These are phyloP conservation scores for Phytophthora kernoviae DNA, from an alignment of 352 stramenopile species.

Conservation along the genomic window DNA sequence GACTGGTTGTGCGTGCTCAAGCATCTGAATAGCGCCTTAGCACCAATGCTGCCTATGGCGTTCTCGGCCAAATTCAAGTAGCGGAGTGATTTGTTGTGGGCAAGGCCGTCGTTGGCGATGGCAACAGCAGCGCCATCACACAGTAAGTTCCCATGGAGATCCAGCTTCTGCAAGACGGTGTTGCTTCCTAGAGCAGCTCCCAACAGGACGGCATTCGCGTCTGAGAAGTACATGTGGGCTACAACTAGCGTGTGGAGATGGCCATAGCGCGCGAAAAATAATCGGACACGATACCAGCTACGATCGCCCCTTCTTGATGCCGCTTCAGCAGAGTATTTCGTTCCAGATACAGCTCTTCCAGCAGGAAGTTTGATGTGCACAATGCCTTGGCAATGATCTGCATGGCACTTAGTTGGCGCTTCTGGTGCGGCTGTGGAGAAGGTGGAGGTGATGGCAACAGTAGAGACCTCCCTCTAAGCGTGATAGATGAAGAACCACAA, in stretches of 20 bases:
- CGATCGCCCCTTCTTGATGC: conserved; percentile 28
- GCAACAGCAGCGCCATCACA: conserved; percentile 40
- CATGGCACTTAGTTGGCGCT: conserved; percentile 33
- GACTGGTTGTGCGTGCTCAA: conserved; percentile 40
- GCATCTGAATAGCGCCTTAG: conserved; percentile 49
- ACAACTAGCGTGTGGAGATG: conserved; percentile 51
- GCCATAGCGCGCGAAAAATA: conserved; percentile 82
- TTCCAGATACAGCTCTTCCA: conserved; percentile 70
- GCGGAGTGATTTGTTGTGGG: conserved; percentile 41
- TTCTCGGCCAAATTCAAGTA: conserved; percentile 76
- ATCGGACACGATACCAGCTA: conserved; percentile 60
- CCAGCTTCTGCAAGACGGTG: conserved; percentile 51
- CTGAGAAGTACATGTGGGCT: conserved; percentile 47
- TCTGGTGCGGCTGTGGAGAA: conserved; percentile 15
- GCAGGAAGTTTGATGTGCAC: conserved; percentile 59
- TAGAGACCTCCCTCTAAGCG: neutral
- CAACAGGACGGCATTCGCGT: conserved; percentile 39
- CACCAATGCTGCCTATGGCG: conserved; percentile 49
- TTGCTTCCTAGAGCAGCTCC: conserved; percentile 62
- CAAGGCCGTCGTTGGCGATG: conserved; percentile 51
- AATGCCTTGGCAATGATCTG: conserved; percentile 39
- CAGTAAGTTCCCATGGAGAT: conserved; percentile 66
- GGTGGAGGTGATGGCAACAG: conserved; percentile 12
- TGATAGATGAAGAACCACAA: neutral
- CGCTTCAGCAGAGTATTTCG: conserved; percentile 42